phyloP scores from a whole-genome alignment of 2,329 filamentous ascomycete genomes.

The Tothia fuscella region DNA sequence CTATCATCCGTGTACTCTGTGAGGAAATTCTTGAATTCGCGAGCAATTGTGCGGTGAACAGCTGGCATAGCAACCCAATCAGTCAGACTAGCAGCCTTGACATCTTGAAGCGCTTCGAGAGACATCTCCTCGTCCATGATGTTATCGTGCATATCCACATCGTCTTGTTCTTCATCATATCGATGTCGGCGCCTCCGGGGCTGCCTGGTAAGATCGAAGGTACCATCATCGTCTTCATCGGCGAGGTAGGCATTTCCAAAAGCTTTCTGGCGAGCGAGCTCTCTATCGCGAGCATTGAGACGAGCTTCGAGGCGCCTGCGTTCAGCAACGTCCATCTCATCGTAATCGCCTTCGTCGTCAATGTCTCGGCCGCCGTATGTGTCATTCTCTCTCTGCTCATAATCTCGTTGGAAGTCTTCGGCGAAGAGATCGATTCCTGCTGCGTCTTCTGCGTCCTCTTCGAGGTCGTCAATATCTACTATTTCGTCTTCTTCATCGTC shows the following conservation, averaged over 20 bases:
- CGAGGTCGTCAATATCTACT: constrained; percentile 52
- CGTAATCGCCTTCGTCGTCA: constrained; percentile 68
- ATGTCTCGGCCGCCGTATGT: constrained; percentile 59
- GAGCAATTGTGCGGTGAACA: constrained; percentile 84
- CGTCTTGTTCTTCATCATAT: constrained; percentile 90
- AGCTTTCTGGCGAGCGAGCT: constrained; percentile 53
- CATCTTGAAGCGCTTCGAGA: constrained; percentile 78
- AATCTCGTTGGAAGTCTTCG: constrained; percentile 54
- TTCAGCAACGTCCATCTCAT: constrained; percentile 52
- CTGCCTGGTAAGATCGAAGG: constrained; percentile 75
- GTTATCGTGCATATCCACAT: constrained; percentile 76
- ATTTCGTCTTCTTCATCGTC: constrained; percentile 60
- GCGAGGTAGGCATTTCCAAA: constrained; percentile 66
- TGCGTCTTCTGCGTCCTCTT: constrained; percentile 58
- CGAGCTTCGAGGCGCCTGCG: constrained; percentile 61
- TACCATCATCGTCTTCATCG: constrained; percentile 76
- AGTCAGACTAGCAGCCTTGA: constrained; percentile 84
- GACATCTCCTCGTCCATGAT: constrained; percentile 95
- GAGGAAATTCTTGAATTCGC: constrained; percentile 94
- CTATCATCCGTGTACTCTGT: constrained; percentile 89
- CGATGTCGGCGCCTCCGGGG: constrained; percentile 74
- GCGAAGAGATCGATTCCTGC: constrained; percentile 61
- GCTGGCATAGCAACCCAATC: constrained; percentile 90
- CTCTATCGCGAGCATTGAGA: constrained; percentile 61
- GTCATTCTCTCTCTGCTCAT: constrained; percentile 40